Evolutionary conservation across 2,329 filamentous ascomycete genomes (phyloP).

Genomic region (Chrysosporium keratinophilum): DNA sequence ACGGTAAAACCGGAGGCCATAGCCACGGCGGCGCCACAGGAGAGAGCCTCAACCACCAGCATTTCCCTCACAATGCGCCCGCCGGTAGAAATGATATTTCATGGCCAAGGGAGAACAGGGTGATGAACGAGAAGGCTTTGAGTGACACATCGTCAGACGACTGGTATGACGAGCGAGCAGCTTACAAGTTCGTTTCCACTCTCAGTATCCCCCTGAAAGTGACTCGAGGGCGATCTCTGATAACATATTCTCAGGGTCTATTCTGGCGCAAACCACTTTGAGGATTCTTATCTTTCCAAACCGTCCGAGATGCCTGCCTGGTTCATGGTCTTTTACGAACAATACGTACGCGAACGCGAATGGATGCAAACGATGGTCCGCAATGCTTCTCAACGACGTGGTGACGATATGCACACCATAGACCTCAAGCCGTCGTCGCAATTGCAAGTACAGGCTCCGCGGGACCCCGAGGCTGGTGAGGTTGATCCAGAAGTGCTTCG

Average conservation of each 20-base stretch:
- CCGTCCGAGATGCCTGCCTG: constrained; percentile 13
- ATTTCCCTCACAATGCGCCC: neutral
- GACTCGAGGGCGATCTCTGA: neutral
- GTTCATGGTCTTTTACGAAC: constrained; percentile 33
- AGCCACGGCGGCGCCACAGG: constrained; percentile 19
- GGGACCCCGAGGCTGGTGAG: constrained; percentile 26
- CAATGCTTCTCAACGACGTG: constrained; percentile 52
- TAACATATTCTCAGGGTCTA: constrained; percentile 7
- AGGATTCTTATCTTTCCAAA: constrained; percentile 7
- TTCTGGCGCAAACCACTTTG: constrained; percentile 7
- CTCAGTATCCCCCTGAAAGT: neutral
- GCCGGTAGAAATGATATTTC: constrained; percentile 9
- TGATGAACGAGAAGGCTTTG: neutral
- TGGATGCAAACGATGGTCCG: constrained; percentile 49
- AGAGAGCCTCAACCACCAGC: constrained; percentile 20
- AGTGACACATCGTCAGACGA: constrained; percentile 6
- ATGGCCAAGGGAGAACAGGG: constrained; percentile 13
- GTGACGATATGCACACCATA: constrained; percentile 35
- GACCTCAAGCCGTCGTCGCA: constrained; percentile 22
- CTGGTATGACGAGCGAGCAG: constrained; percentile 11
- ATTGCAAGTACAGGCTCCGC: constrained; percentile 16
- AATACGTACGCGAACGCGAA: constrained; percentile 51
- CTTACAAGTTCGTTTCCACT: constrained; percentile 10
- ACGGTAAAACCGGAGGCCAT: constrained; percentile 19
- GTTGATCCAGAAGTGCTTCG: constrained; percentile 38